Base-by-base conservation (phyloP, 2,329 filamentous ascomycete genomes). In the Trichoderma sp. region DNA sequence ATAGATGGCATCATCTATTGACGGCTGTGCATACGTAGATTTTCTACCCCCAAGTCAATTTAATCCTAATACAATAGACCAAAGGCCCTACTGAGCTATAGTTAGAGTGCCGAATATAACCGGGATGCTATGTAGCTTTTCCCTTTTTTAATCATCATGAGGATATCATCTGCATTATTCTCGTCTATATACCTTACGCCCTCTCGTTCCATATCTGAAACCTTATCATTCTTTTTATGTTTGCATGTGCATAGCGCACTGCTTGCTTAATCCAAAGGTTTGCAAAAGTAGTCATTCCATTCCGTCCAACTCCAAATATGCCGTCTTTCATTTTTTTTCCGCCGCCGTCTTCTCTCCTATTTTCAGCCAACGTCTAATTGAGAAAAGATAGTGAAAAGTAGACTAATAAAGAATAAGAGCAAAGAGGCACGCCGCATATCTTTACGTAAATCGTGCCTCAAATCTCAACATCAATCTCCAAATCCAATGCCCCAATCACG, bases 391-490 rank as follows among this genome's bases (percentile, higher is more conserved):
- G 40, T 21, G 33, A 49, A 33, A 3, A 56, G 21, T 35, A 52
- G 40, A 62, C 24, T 43, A 21, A 31, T 24, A 52, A n/a, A 49
- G n/a, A 16, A 19, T 11, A 29, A 59, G 21, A 31, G 29, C 29
- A 31, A 31, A 6, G 29, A 31, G 6, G 29, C 29, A 31, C 29
- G 29, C 5, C 4, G 6, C 4, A 7, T 27, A 27, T 27, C 27
- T 37, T 21, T 27, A 37, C 29, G 40, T 19, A 47, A 52, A 53
- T 14, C 5, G 40, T 6, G 14, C 57, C 55, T 66, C 83, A 93
- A 74, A 97, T 93, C 73, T 97, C 94, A 75, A 97, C 90, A 74
- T 98, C 95, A 77, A 98, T 93, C 33, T 93, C 95, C 74, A 98
- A 82, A 78, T 98, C 96, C 83, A 98, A 83, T 31, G 89, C 87